Conservation (phyloP, 192 early-diverging fungal species). For the Coemansia sp. region DNA sequence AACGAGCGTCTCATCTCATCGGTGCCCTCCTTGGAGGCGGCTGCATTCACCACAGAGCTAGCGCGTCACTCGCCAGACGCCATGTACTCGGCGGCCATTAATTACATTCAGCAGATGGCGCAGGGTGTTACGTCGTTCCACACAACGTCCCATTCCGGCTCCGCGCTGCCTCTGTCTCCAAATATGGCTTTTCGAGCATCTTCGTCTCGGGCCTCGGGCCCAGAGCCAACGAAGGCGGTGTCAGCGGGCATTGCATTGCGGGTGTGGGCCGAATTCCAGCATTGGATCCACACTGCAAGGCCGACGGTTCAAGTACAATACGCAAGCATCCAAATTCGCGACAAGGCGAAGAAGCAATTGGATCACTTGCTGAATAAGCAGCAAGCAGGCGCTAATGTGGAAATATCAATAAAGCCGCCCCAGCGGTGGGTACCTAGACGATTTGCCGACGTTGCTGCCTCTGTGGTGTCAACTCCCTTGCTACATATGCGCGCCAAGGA, state of each 20-base stretch:
- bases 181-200: no score
- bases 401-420: not conserved
- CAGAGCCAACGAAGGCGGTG: not conserved
- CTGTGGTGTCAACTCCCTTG: not conserved
- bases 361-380: not conserved
- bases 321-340: not conserved
- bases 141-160: no score
- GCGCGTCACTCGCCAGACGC: slow-evolving; percentile 4
- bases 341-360: not conserved
- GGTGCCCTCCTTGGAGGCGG: not conserved
- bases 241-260: slow-evolving; percentile 18
- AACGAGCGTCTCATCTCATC: not conserved
- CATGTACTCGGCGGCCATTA: slow-evolving; percentile 1
- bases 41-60: not conserved
- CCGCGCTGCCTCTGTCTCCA: no score
- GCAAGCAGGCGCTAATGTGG: not conserved
- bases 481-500: not conserved
- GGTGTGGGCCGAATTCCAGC: slow-evolving; percentile 32
- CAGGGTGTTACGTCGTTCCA: not conserved
- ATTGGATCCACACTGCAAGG: slow-evolving; percentile 16
- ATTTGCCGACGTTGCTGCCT: not conserved
- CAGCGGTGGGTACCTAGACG: slow-evolving; percentile 1
- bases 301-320: slow-evolving; percentile 10
- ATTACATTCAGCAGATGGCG: slow-evolving; percentile 17
- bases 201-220: not conserved